These are phyloP conservation scores for Ustilago nuda DNA, from an alignment of 1,284 basidiomycete genomes.

Conservation along the genomic window DNA sequence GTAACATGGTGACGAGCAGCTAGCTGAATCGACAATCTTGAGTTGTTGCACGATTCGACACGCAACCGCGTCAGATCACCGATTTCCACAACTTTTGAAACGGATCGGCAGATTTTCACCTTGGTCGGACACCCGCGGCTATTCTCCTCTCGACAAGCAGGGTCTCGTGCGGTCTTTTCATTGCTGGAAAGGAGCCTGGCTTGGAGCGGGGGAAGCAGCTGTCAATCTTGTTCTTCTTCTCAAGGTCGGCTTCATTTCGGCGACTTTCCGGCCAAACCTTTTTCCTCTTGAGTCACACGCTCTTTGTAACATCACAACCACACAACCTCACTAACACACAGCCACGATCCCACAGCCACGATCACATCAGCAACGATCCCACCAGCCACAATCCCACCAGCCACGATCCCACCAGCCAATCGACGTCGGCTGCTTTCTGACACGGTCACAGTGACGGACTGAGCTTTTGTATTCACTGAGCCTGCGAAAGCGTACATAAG, in stretches of 20 bases:
- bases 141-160: no score
- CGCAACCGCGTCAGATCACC: no score
- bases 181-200: background rate
- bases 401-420: background rate
- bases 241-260: slow-evolving; percentile 29
- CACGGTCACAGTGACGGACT: background rate
- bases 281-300: slow-evolving; percentile 3
- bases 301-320: background rate
- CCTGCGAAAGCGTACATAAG: slow-evolving; percentile 1
- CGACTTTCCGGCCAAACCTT: slow-evolving; percentile 19
- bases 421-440: background rate
- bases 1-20: background rate
- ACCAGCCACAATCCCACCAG: background rate
- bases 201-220: no score
- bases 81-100: no score
- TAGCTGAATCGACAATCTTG: background rate
- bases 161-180: no score
- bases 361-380: background rate
- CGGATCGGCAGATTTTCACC: no score
- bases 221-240: background rate
- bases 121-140: no score
- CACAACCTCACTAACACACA: background rate
- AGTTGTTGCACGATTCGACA: background rate
- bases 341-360: background rate
- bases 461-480: no score